A percentile compares a stretch with the other conserved stretches of the same genome.
These are phyloP conservation scores for Gnomoniopsis sp. DNA, from an alignment of 2,329 filamentous ascomycete species.

Conservation along the genomic window DNA sequence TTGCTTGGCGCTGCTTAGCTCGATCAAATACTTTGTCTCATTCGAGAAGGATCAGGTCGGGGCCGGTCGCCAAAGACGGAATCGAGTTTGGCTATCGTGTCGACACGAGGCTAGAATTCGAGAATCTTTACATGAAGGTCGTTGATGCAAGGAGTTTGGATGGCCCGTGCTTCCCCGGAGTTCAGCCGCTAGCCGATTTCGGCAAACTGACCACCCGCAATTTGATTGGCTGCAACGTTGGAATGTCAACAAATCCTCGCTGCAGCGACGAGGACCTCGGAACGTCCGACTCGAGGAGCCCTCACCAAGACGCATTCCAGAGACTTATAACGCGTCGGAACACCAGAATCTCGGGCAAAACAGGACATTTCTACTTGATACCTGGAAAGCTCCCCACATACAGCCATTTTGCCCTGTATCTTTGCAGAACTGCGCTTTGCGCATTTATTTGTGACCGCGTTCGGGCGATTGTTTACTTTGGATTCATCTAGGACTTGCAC, in stretches of 20 bases:
- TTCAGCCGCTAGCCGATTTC: not conserved
- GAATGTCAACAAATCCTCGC: constrained; percentile 19
- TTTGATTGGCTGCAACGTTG: constrained; percentile 15
- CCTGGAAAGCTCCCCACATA: not conserved
- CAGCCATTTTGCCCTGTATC: too few relatives aligned
- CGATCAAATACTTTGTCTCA: too few relatives aligned
- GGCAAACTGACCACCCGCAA: not conserved
- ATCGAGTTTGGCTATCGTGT: too few relatives aligned
- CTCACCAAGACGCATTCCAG: not conserved
- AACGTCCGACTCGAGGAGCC: not conserved
- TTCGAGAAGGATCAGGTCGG: too few relatives aligned
- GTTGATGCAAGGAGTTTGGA: too few relatives aligned
- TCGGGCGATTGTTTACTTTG: not conserved
- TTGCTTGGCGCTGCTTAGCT: not conserved
- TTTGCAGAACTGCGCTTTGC: not conserved
- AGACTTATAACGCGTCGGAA: not conserved
- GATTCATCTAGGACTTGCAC: not conserved
- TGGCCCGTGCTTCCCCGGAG: not conserved
- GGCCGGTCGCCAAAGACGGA: too few relatives aligned
- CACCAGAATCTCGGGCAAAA: not conserved
- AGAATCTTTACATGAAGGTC: too few relatives aligned
- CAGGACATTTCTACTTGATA: not conserved
- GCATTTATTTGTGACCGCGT: not conserved
- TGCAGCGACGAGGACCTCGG: constrained; percentile 1
- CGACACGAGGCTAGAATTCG: not conserved